These are phyloP conservation scores for Fusarium beomiforme DNA, from an alignment of 2,329 filamentous ascomycete species.

Conservation along the genomic window DNA sequence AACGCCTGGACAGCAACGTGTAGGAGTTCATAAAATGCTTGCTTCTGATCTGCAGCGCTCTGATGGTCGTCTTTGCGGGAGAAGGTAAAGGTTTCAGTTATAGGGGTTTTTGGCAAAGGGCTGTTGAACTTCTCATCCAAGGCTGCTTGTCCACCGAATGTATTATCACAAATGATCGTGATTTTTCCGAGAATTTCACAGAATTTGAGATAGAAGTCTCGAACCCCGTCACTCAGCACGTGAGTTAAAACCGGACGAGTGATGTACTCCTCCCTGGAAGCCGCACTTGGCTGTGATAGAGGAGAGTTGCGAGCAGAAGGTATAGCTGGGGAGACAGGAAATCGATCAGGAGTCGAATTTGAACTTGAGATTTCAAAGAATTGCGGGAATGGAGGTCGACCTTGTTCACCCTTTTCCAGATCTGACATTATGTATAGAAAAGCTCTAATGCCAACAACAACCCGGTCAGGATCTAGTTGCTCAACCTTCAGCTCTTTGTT, in stretches of 20 bases:
- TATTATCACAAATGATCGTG: constrained; percentile 94
- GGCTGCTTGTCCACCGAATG: constrained; percentile 94
- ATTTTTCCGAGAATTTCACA: constrained; percentile 97
- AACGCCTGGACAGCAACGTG: constrained; percentile 96
- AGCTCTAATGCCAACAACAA: constrained; percentile 95
- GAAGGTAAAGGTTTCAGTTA: constrained; percentile 94
- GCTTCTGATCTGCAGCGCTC: constrained; percentile 81
- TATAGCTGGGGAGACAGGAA: constrained; percentile 55
- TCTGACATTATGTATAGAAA: constrained; percentile 95
- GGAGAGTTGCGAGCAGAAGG: constrained; percentile 49
- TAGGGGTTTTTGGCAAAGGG: constrained; percentile 90
- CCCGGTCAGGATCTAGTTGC: constrained; percentile 92
- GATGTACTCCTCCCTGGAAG: constrained; percentile 68
- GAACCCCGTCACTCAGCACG: constrained; percentile 77
- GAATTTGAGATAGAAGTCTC: constrained; percentile 88
- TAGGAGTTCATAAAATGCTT: constrained; percentile 93
- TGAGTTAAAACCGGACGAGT: constrained; percentile 71
- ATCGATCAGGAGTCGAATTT: constrained; percentile 54
- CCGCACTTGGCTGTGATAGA: constrained; percentile 37
- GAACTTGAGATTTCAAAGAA: constrained; percentile 58
- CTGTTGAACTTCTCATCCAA: constrained; percentile 94
- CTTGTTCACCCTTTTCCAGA: constrained; percentile 82
- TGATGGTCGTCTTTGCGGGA: constrained; percentile 81
- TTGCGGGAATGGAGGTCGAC: constrained; percentile 84
- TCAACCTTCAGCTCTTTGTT: constrained; percentile 85